phyloP scores from a whole-genome alignment of 2,329 filamentous ascomycete genomes.

The Thielaviopsis musarum region DNA sequence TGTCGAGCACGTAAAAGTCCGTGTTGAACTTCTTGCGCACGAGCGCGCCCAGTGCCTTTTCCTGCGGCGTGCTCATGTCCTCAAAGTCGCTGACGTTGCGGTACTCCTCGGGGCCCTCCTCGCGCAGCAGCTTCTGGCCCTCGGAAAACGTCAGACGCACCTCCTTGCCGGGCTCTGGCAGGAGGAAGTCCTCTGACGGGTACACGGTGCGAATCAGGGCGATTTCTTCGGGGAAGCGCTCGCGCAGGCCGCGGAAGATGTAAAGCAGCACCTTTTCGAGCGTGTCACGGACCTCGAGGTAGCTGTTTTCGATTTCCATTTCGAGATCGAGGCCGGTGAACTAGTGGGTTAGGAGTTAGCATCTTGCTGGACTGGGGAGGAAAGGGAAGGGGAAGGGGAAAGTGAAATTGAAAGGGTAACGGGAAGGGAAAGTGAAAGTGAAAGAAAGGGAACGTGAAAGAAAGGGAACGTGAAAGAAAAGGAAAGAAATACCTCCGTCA shows the following conservation, averaged over 20 bases:
- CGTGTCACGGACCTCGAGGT: constrained; percentile 56
- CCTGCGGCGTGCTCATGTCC: constrained; percentile 65
- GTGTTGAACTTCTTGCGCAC: constrained; percentile 80
- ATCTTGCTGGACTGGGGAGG: neutral
- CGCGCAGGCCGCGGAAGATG: constrained; percentile 61
- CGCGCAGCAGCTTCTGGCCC: constrained; percentile 59
- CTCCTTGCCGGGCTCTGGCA: constrained; percentile 58
- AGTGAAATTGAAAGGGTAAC: too few species aligned
- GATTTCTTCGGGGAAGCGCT: constrained; percentile 53
- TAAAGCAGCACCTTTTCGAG: constrained; percentile 59
- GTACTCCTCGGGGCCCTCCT: constrained; percentile 52
- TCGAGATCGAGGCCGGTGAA: constrained; percentile 82
- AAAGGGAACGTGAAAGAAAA: neutral
- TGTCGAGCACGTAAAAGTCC: constrained; percentile 94
- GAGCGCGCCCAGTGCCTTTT: constrained; percentile 76
- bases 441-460: neutral
- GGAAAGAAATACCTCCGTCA: constrained; percentile 41
- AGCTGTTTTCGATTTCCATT: constrained; percentile 70
- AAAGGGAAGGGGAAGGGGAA: neutral
- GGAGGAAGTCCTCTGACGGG: constrained; percentile 59
- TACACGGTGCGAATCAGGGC: constrained; percentile 57
- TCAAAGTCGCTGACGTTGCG: constrained; percentile 56
- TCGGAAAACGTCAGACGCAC: constrained; percentile 64
- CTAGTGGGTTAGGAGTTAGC: constrained; percentile 17
- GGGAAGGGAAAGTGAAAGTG: too few species aligned